A percentile compares a stretch with the other conserved stretches of the same genome.
Evolutionary conservation across 306 rosid genomes (phyloP).

Genomic region (Quillaja saponaria): DNA sequence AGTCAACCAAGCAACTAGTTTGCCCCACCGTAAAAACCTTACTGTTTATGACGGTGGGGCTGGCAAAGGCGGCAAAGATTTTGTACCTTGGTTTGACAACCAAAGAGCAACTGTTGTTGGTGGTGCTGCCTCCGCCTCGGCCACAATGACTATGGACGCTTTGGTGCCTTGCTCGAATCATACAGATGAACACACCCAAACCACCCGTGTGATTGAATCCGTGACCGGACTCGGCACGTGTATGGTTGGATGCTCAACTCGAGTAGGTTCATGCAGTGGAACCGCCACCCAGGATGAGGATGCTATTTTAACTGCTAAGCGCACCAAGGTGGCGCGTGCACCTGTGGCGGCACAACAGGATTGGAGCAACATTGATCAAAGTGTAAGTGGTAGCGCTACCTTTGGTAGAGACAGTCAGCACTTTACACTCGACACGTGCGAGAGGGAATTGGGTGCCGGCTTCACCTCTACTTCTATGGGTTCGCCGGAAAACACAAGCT

Average conservation of each 20-base stretch:
- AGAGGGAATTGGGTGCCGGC: constrained; percentile 44
- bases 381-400: constrained; percentile 56
- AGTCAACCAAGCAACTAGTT: constrained; percentile 71
- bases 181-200: constrained; percentile 21
- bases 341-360: constrained; percentile 13
- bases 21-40: constrained; percentile 29
- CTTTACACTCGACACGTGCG: constrained; percentile 47
- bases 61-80: constrained; percentile 2
- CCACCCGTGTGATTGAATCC: constrained; percentile 26
- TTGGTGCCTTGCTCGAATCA: constrained; percentile 68
- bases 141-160: constrained; percentile 59
- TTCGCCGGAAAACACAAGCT: constrained; percentile 62
- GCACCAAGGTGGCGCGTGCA: constrained; percentile 32
- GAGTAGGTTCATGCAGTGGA: constrained; percentile 50
- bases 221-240: constrained; percentile 19
- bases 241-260: constrained; percentile 43
- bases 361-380: constrained; percentile 51
- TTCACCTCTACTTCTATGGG: constrained; percentile 57
- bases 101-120: constrained; percentile 2
- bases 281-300: constrained; percentile 23
- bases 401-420: constrained; percentile 56
- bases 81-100: constrained; percentile 53
- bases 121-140: constrained; percentile 10
- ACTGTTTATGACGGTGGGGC: not conserved
- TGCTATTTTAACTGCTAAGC: constrained; percentile 4